Percentiles rank a stretch among this genome's conserved stretches.
Conservation (phyloP, 345 rosid genomes). For the Erucastrum elatum region DNA sequence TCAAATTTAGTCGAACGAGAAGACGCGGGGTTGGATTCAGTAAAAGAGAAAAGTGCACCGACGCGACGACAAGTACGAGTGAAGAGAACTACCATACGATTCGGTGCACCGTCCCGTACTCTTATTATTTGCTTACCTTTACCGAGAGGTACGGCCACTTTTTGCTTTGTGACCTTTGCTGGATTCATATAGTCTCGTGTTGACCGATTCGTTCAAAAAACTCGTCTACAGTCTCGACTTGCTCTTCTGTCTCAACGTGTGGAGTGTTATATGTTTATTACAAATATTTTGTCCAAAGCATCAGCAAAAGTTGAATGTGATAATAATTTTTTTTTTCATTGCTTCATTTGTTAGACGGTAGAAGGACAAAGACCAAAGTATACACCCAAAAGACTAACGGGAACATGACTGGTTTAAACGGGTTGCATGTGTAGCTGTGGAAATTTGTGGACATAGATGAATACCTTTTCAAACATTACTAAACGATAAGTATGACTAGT, state of each 20-base stretch:
- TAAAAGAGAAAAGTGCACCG: slow-evolving; percentile 39
- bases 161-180: slow-evolving; percentile 36
- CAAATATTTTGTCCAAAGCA: neutral
- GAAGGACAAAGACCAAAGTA: slow-evolving; percentile 10
- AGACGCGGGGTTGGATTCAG: slow-evolving; percentile 27
- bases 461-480: too few species aligned
- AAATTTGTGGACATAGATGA: too few species aligned
- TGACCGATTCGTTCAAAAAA: slow-evolving; percentile 21
- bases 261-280: slow-evolving; percentile 14
- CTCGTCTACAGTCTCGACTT: neutral
- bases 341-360: slow-evolving; percentile 33
- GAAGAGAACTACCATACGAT: slow-evolving; percentile 12
- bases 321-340: neutral
- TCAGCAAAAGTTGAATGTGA: neutral
- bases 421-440: too few species aligned
- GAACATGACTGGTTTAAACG: too few species aligned
- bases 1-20: slow-evolving; percentile 21
- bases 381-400: too few species aligned
- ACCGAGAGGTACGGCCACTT: slow-evolving; percentile 32
- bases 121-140: slow-evolving; percentile 6
- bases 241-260: slow-evolving; percentile 34
- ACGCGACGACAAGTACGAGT: slow-evolving; percentile 44
- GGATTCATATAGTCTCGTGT: slow-evolving; percentile 28
- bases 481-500: too few species aligned
- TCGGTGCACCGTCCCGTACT: slow-evolving; percentile 33